These are phyloP conservation scores for Sordariomycetes sp. DNA, from an alignment of 2,329 filamentous ascomycete species.

Conservation along the genomic window DNA sequence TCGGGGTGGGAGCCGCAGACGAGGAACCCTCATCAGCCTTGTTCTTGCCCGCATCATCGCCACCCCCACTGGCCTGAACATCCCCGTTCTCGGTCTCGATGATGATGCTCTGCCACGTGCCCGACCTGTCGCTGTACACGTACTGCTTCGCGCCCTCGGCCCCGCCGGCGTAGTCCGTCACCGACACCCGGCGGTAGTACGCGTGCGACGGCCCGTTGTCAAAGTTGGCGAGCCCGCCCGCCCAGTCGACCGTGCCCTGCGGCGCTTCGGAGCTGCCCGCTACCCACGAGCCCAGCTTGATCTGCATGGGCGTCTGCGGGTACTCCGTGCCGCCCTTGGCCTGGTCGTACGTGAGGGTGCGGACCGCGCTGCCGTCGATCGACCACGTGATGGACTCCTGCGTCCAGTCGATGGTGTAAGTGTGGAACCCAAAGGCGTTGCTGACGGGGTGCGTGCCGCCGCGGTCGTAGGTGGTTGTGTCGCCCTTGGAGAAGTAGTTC, in stretches of 20 bases:
- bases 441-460: conserved; percentile 44
- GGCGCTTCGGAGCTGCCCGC: conserved; percentile 46
- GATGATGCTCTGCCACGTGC: conserved; percentile 29
- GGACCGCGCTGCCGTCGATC: conserved; percentile 50
- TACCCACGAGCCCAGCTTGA: conserved; percentile 61
- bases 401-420: conserved; percentile 60
- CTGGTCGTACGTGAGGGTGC: conserved; percentile 49
- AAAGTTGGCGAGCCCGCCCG: conserved; percentile 46
- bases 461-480: conserved; percentile 55
- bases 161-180: conserved; percentile 31
- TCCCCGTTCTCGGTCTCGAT: conserved; percentile 12
- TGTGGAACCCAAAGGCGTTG: conserved; percentile 46
- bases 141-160: conserved; percentile 28
- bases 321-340: conserved; percentile 48
- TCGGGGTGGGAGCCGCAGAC: neutral
- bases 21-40: neutral
- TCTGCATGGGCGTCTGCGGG: conserved; percentile 64
- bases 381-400: conserved; percentile 52
- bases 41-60: neutral
- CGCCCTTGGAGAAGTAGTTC: conserved; percentile 75
- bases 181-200: conserved; percentile 32
- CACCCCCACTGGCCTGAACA: neutral
- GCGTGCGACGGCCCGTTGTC: conserved; percentile 28
- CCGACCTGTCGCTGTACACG: conserved; percentile 27
- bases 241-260: conserved; percentile 62